Evolutionary conservation across 164 flowering plant species (phyloP), one percentile per base, ranked within the genome.

Genomic region (Chimonanthus praecox): DNA sequence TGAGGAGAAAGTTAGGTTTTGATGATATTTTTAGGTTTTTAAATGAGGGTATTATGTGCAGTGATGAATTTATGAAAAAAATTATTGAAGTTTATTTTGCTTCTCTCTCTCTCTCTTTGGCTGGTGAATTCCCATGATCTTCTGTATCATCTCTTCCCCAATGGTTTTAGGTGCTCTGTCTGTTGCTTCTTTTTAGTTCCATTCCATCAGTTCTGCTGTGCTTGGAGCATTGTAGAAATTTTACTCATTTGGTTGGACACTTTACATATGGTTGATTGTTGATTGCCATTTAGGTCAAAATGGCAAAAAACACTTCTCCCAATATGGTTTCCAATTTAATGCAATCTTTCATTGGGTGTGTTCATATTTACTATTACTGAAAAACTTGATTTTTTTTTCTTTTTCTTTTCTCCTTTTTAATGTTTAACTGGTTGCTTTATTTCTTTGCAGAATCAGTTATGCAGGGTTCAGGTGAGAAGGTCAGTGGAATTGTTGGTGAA

Each of bases 401-500:
- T 7, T 54, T 54, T 54, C 16, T 11, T 54, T 54, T 13, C 11
- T 54, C 4, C 16, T 54, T 54, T 54, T 11, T 54, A 3, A 33
- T 33, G 33, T 33, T 33, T 33, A 33, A 33, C 33, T 33, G 33
- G 33, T 33, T 33, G 33, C 33, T 33, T 33, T 33, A 33, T 33
- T 33, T 33, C 33, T 33, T 33, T 54, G 60, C 16, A 54, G 5
- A 54, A 54, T 13, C 60, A 11, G 16, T n/a, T 2, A n/a, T 13
- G 4, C 60, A 3, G 16, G 60, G 60, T 54, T 54, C 10, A 54
- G 60, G n/a, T 6, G 60, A 54, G 9, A 54, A 9, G 60, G 60
- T 54, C 16, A 54, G 60, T 54, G 68, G 60, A 70, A 47, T 43
- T 47, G 58, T 61, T 4, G 58, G 83, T 16, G 75, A 64, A 58